A percentile compares a stretch with the other conserved stretches of the same genome.
These are phyloP conservation scores for Coelastrella sp. DNA, from an alignment of 139 green algal species.

Conservation along the genomic window DNA sequence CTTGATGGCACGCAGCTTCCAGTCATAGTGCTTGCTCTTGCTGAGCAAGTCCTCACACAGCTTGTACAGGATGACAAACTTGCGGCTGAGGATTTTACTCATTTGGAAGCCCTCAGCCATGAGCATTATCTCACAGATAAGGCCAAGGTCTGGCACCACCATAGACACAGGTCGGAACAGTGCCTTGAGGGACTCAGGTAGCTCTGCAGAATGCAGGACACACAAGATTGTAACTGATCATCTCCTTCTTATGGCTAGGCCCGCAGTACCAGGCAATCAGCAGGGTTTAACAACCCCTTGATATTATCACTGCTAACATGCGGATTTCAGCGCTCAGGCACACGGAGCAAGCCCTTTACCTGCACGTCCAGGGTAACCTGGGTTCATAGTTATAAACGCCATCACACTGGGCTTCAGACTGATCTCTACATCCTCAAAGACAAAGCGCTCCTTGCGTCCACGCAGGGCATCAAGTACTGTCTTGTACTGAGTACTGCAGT, in stretches of 20 bases:
- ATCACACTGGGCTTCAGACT: slow-evolving; percentile 77
- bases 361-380: slow-evolving; percentile 43
- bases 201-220: slow-evolving; percentile 69
- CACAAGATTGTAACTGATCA: slow-evolving; percentile 43
- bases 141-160: slow-evolving; percentile 88
- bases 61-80: slow-evolving; percentile 96
- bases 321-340: too few species aligned
- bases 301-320: too few species aligned
- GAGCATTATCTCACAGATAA: slow-evolving; percentile 98
- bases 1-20: slow-evolving; percentile 98
- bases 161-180: slow-evolving; percentile 96
- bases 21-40: slow-evolving; percentile 93
- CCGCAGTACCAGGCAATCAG: background rate
- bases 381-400: slow-evolving; percentile 84
- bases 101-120: slow-evolving; percentile 96
- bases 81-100: slow-evolving; percentile 88
- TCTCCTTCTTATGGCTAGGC: background rate
- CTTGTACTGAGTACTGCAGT: slow-evolving; percentile 93
- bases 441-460: slow-evolving; percentile 79
- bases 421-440: slow-evolving; percentile 87
- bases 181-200: slow-evolving; percentile 93
- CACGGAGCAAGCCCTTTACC: background rate
- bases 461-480: slow-evolving; percentile 93
- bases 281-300: background rate
- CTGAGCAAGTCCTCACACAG: slow-evolving; percentile 94